Conservation (phyloP, 192 early-diverging fungal genomes). For the Coemansia aciculifera region DNA sequence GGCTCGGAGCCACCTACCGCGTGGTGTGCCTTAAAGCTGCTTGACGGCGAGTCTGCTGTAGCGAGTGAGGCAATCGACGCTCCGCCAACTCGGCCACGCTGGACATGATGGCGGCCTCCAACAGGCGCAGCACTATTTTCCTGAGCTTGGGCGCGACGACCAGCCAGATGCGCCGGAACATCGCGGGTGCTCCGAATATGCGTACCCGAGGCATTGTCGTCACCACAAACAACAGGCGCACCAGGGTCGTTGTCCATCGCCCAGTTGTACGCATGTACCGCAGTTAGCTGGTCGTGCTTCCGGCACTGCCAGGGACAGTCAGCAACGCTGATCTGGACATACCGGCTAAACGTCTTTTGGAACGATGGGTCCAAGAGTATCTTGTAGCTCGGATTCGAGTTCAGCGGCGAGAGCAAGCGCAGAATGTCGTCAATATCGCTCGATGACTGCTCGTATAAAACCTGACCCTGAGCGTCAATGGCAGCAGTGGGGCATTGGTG, state of each 20-base stretch:
- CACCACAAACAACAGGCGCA: neutral
- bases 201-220: neutral
- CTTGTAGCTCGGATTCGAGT: conserved; percentile 14
- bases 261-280: conserved; percentile 29
- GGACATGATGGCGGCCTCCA: conserved; percentile 14
- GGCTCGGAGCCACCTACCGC: neutral
- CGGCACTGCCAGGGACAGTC: conserved; percentile 46
- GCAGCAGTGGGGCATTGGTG: conserved; percentile 27
- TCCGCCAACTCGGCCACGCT: conserved; percentile 24
- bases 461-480: conserved; percentile 33
- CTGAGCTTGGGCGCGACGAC: conserved; percentile 16
- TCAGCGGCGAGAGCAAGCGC: conserved; percentile 38
- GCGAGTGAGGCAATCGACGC: conserved; percentile 25
- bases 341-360: conserved; percentile 45
- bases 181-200: neutral
- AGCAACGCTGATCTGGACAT: conserved; percentile 34
- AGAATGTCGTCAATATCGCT: conserved; percentile 37
- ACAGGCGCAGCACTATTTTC: conserved; percentile 16
- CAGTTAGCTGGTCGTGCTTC: conserved; percentile 19
- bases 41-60: neutral
- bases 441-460: conserved; percentile 34
- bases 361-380: conserved; percentile 50
- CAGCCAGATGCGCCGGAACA: neutral
- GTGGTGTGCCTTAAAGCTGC: conserved; percentile 4
- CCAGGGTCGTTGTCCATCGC: conserved; percentile 7